Conservation (phyloP, 140 eudicot genomes). For the Oenanthe javanica region DNA sequence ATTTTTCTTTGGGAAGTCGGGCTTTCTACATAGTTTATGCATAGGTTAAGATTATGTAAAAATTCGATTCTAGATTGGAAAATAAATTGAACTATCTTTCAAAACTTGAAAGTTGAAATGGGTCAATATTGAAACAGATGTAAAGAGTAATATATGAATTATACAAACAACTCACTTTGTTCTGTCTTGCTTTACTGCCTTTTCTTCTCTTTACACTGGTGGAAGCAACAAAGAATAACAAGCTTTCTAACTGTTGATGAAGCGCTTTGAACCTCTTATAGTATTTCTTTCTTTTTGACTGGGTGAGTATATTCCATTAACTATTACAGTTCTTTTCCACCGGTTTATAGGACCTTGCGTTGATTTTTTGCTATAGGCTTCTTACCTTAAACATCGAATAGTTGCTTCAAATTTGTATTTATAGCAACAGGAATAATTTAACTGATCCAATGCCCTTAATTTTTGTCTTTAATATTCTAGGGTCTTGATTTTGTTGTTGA, state of each 20-base stretch:
- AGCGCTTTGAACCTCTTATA: not conserved
- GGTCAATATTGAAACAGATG: not conserved
- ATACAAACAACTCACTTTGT: not conserved
- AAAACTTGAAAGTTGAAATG: not conserved
- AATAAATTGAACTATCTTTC: not conserved
- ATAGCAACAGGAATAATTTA: not conserved
- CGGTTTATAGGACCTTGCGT: not conserved
- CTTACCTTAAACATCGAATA: not conserved
- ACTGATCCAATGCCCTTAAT: not conserved
- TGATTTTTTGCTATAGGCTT: too few relatives aligned
- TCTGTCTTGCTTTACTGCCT: not conserved
- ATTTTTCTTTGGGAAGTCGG: not conserved
- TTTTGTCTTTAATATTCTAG: conserved; percentile 18
- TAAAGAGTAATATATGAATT: not conserved
- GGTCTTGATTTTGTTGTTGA: conserved; percentile 90
- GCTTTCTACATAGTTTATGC: not conserved
- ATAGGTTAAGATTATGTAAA: not conserved
- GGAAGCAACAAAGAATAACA: not conserved
- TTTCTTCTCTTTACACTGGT: not conserved
- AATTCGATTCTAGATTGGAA: not conserved
- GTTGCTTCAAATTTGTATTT: not conserved
- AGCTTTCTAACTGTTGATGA: not conserved
- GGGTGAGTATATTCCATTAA: not conserved
- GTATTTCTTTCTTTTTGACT: not conserved
- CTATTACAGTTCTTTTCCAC: not conserved